Evolutionary conservation across 192 early-diverging fungal genomes (phyloP).

Genomic region (Cetraspora pellucida): DNA sequence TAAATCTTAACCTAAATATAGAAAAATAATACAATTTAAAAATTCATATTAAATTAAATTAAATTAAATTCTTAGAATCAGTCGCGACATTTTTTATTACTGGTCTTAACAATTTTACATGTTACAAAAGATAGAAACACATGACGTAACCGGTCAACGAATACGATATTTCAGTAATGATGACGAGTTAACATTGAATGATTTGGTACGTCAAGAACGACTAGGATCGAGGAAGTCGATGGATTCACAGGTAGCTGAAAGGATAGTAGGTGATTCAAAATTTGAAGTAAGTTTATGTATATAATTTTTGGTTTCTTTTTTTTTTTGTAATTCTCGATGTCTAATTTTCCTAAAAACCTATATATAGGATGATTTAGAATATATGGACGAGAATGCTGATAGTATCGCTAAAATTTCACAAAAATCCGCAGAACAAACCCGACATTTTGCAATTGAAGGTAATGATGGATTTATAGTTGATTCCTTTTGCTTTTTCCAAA

Average conservation of each 20-base stretch:
- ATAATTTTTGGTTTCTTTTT: background rate
- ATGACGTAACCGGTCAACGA: constrained; percentile 67
- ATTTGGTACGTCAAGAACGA: constrained; percentile 74
- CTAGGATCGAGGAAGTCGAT: constrained; percentile 53
- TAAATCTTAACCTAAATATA: too few relatives aligned
- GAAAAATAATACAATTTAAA: too few relatives aligned
- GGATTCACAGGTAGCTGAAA: constrained; percentile 70
- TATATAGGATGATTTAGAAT: constrained; percentile 78
- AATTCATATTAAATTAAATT: too few relatives aligned
- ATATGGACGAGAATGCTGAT: constrained; percentile 90
- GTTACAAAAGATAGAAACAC: constrained; percentile 49
- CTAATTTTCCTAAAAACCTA: too few relatives aligned
- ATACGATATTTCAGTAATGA: constrained; percentile 63
- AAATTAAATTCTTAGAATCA: too few relatives aligned
- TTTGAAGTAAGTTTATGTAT: constrained; percentile 48
- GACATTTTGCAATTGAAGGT: constrained; percentile 64
- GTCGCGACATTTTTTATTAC: background rate
- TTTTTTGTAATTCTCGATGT: background rate
- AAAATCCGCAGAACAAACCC: constrained; percentile 66
- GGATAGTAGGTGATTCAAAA: constrained; percentile 67
- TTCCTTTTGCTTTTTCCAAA: background rate
- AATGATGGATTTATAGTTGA: constrained; percentile 10
- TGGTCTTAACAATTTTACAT: background rate
- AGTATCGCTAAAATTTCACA: constrained; percentile 64
- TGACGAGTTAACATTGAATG: constrained; percentile 54